Percentiles rank a stretch among this genome's conserved stretches.
Conservation (phyloP, 495 filamentous ascomycete genomes). For the Pyronema omphalodes region DNA sequence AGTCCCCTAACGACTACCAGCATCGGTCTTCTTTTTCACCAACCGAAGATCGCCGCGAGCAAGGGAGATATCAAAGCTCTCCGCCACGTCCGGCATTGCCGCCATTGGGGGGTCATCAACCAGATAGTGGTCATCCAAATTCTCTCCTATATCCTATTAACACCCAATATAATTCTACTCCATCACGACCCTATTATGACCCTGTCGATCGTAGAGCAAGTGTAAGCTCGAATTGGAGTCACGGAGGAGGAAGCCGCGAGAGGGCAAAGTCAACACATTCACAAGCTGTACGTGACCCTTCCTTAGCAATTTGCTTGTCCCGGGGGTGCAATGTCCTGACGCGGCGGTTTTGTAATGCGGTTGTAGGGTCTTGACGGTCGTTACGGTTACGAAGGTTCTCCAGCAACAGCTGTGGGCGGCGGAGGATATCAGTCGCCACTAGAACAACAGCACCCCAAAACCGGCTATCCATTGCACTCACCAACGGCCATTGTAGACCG, state of each 20-base stretch:
- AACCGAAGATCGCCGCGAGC: conserved; percentile 21
- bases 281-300: conserved; percentile 17
- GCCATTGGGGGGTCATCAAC: neutral
- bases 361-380: neutral
- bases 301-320: neutral
- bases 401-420: neutral
- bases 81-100: conserved; percentile 14
- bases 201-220: conserved; percentile 20
- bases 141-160: conserved; percentile 6
- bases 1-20: conserved; percentile 21
- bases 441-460: conserved; percentile 1
- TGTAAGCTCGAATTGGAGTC: conserved; percentile 22
- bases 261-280: conserved; percentile 16
- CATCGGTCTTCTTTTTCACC: conserved; percentile 23
- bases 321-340: neutral
- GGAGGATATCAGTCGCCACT: conserved; percentile 3
- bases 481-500: conserved; percentile 10
- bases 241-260: conserved; percentile 8
- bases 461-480: conserved; percentile 18
- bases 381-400: conserved; percentile 1
- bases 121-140: conserved; percentile 17
- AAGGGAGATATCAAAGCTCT: conserved; percentile 13
- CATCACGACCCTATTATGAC: conserved; percentile 21
- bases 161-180: conserved; percentile 8
- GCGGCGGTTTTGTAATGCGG: neutral